Conservation (phyloP, 1,284 basidiomycete species). For the Veloboletus limbatus region DNA sequence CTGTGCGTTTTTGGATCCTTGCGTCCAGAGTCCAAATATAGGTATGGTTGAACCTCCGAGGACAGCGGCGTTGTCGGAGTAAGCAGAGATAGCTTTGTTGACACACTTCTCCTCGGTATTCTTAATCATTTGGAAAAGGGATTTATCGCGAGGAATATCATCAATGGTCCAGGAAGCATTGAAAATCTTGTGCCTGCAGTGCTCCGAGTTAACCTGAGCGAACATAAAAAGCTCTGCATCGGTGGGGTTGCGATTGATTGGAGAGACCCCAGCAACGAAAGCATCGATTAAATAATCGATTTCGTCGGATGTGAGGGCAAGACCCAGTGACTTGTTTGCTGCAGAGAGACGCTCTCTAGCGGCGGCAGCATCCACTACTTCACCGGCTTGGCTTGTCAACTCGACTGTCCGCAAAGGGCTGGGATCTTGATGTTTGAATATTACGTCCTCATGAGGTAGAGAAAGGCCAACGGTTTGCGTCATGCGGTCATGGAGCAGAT, state of each 20-base stretch:
- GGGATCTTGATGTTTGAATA: slow-evolving; percentile 75
- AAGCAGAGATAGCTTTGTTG: slow-evolving; percentile 88
- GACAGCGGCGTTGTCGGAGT: slow-evolving; percentile 98
- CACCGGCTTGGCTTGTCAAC: slow-evolving; percentile 39
- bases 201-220: slow-evolving; percentile 99
- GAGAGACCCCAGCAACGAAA: slow-evolving; percentile 68
- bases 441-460: slow-evolving; percentile 54
- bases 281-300: slow-evolving; percentile 92
- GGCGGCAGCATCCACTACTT: slow-evolving; percentile 27
- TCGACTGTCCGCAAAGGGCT: slow-evolving; percentile 72
- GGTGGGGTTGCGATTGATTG: slow-evolving; percentile 80
- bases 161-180: slow-evolving; percentile 97
- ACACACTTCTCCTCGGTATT: slow-evolving; percentile 87
- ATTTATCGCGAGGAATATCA: slow-evolving; percentile 62
- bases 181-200: slow-evolving; percentile 99
- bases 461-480: slow-evolving; percentile 74
- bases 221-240: slow-evolving; percentile 99
- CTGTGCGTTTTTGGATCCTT: slow-evolving; percentile 29
- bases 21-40: slow-evolving; percentile 70
- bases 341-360: slow-evolving; percentile 61
- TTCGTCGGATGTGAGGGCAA: slow-evolving; percentile 89
- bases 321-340: slow-evolving; percentile 85
- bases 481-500: slow-evolving; percentile 92
- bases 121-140: slow-evolving; percentile 97
- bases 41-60: slow-evolving; percentile 78